Evolutionary conservation across 2,329 filamentous ascomycete genomes (phyloP).

Genomic region (Dendrostoma leiphaemia): DNA sequence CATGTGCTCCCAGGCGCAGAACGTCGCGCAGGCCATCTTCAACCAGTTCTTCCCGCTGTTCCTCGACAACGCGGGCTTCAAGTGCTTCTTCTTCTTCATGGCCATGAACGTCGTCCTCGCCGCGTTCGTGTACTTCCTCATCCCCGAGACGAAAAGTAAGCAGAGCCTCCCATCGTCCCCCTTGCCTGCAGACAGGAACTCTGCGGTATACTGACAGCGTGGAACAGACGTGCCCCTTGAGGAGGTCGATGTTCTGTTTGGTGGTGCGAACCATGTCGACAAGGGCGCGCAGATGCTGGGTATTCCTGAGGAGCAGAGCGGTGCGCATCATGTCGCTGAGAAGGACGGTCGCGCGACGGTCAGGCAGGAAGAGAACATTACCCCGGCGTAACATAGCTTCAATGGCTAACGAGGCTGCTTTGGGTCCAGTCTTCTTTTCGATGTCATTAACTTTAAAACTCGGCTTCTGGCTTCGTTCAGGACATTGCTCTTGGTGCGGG

Average conservation of each 20-base stretch:
- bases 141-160: constrained; percentile 49
- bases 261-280: constrained; percentile 54
- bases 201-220: too few relatives aligned
- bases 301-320: constrained; percentile 18
- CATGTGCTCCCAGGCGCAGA: constrained; percentile 57
- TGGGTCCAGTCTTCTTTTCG: neutral
- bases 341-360: constrained; percentile 16
- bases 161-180: too few relatives aligned
- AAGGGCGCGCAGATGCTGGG: constrained; percentile 48
- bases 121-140: constrained; percentile 43
- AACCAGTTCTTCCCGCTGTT: constrained; percentile 69
- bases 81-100: constrained; percentile 41
- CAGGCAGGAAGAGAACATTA: constrained; percentile 14
- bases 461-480: too few relatives aligned
- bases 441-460: too few relatives aligned
- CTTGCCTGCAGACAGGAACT: too few relatives aligned
- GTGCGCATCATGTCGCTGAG: constrained; percentile 20
- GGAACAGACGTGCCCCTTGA: constrained; percentile 51
- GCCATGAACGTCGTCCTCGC: constrained; percentile 42
- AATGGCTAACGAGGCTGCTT: too few relatives aligned
- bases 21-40: constrained; percentile 59
- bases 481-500: too few relatives aligned
- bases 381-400: neutral
- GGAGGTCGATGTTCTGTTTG: constrained; percentile 56
- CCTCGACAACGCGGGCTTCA: constrained; percentile 48